Evolutionary conservation across 805 yeast species (phyloP).

Genomic region (Schwanniomyces yamadae): DNA sequence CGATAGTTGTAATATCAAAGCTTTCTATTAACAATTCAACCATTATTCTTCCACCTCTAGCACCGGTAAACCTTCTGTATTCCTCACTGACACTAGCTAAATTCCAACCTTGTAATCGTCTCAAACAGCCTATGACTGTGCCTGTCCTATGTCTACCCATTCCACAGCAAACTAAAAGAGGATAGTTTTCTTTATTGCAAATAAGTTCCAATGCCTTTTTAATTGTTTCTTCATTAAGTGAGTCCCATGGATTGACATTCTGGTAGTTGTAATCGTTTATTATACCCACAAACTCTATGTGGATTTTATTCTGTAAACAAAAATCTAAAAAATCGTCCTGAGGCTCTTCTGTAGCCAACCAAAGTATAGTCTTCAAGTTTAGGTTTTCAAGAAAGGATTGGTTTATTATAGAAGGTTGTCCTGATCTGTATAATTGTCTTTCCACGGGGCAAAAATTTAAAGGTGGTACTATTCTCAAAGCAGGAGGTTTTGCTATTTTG

Average conservation of each 20-base stretch:
- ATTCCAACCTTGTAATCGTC: constrained; percentile 97
- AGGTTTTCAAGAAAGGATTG: constrained; percentile 80
- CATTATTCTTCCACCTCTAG: constrained; percentile 85
- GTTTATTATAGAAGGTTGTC: constrained; percentile 93
- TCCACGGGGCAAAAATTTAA: constrained; percentile 95
- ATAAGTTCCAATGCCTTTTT: constrained; percentile 76
- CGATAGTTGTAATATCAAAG: constrained; percentile 37
- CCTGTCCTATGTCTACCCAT: constrained; percentile 99
- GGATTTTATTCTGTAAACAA: constrained; percentile 68
- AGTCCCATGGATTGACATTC: constrained; percentile 89
- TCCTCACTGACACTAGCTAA: constrained; percentile 89
- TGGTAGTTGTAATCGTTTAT: constrained; percentile 56
- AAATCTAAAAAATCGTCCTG: constrained; percentile 82
- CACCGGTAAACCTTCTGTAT: constrained; percentile 89
- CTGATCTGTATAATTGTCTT: constrained; percentile 78
- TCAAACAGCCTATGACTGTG: constrained; percentile 89
- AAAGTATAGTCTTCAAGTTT: constrained; percentile 73
- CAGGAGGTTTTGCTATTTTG: constrained; percentile 51
- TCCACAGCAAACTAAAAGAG: constrained; percentile 90
- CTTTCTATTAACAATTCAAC: constrained; percentile 86
- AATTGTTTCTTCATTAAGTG: constrained; percentile 79
- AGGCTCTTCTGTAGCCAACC: constrained; percentile 97
- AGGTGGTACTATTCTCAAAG: constrained; percentile 81
- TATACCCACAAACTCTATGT: constrained; percentile 78
- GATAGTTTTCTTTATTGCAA: constrained; percentile 70